Conservation (phyloP, 2,329 filamentous ascomycete genomes). For the Neophaeococcomyces mojaviensis region DNA sequence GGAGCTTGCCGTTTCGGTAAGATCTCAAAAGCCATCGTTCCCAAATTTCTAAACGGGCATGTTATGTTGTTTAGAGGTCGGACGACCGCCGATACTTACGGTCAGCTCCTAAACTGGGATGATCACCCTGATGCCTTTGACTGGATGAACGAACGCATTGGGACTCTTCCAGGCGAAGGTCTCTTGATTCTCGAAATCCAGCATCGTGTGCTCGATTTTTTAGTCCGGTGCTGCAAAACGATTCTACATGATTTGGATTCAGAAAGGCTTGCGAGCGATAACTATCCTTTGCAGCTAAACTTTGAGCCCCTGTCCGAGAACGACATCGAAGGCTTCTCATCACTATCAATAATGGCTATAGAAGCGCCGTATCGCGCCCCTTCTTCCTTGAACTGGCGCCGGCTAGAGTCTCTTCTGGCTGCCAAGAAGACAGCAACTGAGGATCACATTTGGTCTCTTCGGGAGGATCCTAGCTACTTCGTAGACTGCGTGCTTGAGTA, state of each 20-base stretch:
- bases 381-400: conserved; percentile 37
- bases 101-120: conserved; percentile 31
- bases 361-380: conserved; percentile 50
- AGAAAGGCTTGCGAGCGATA: conserved; percentile 25
- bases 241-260: conserved; percentile 47
- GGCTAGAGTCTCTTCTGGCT: conserved; percentile 38
- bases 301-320: conserved; percentile 28
- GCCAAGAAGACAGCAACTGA: conserved; percentile 38
- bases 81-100: conserved; percentile 29
- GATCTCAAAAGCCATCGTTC: conserved; percentile 19
- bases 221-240: conserved; percentile 40
- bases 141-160: conserved; percentile 30
- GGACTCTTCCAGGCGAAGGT: conserved; percentile 41
- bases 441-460: conserved; percentile 49
- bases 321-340: conserved; percentile 29
- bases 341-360: conserved; percentile 35
- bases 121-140: conserved; percentile 14
- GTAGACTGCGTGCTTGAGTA: conserved; percentile 35
- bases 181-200: conserved; percentile 47
- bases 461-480: conserved; percentile 56
- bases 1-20: conserved; percentile 28
- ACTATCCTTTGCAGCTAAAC: conserved; percentile 34
- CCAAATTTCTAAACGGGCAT: conserved; percentile 26
- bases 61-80: conserved; percentile 30
- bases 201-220: conserved; percentile 40